Base-by-base conservation (phyloP, 2,329 filamentous ascomycete species). In the Diaporthe helianthi region DNA sequence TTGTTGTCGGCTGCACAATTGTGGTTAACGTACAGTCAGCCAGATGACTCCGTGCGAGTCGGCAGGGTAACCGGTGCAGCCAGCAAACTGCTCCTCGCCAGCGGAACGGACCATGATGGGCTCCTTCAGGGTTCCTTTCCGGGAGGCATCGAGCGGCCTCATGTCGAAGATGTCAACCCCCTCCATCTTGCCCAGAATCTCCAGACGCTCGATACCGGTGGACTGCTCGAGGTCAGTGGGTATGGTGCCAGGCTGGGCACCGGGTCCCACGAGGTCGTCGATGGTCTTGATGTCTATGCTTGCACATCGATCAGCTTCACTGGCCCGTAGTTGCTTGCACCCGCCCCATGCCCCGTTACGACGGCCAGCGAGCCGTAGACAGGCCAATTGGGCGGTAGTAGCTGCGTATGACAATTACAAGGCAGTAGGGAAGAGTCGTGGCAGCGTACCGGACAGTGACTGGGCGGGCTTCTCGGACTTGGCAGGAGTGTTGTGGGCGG, bases 141-240 rank as follows among this genome's bases (percentile, higher is more conserved):
- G 91, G 81, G 92, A 96, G 73, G 95, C 87, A 81, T 98, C 96
- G 76, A 99, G 89, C 73, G 96, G 96, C 83, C 90, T 91, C 96
- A 98, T 97, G 85, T 99, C 94, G 86, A 99, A 99, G 80, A 98
- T 87, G 80, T 99, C 96, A 77, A 98, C 86, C 75, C 96, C 94
- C 87, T 98, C 93, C 92, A 98, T 97, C 90, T 99, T 99, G 84
- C 96, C 96, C 81, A 99, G 87, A 79, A 99, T 96, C 85, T 99
- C 96, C 76, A 99, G 89, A 89, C 96, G 94, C 87, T 99, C 96
- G 71, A 98, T 88, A 92, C 96, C 96, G 76, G 96, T 98, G 71
- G 96, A 85, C 83, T 99, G 96, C 82, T 98, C 94, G 80, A 97
- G 83, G 83, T 99, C 96, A 84, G 93, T 97, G 75, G 96, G 93